Evolutionary conservation across 2,329 filamentous ascomycete genomes (phyloP).

Genomic region (Aspergillus sojae): DNA sequence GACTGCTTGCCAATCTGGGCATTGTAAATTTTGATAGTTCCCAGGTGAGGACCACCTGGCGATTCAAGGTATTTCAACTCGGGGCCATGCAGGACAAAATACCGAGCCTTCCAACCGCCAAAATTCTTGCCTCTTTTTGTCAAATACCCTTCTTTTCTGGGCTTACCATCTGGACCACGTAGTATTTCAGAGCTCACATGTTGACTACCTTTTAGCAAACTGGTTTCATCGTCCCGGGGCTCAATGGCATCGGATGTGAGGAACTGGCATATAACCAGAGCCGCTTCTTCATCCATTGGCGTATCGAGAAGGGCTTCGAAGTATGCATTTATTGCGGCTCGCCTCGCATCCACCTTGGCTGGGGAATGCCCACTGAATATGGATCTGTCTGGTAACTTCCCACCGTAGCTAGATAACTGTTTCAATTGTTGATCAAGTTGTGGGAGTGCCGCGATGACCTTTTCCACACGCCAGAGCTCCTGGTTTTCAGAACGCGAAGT

Average conservation of each 20-base stretch:
- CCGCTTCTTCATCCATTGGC: conserved; percentile 74
- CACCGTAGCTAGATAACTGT: conserved; percentile 70
- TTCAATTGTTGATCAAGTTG: conserved; percentile 81
- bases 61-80: conserved; percentile 88
- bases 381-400: conserved; percentile 77
- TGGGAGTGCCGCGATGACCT: conserved; percentile 79
- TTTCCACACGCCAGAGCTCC: conserved; percentile 93
- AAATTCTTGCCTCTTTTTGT: conserved; percentile 99
- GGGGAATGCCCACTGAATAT: conserved; percentile 92
- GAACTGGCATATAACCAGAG: conserved; percentile 82
- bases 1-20: conserved; percentile 95
- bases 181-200: conserved; percentile 35
- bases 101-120: conserved; percentile 92
- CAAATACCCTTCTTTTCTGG: conserved; percentile 82
- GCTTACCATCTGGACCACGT: conserved; percentile 64
- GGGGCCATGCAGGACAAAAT: conserved; percentile 69
- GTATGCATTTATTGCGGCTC: conserved; percentile 78
- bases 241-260: conserved; percentile 69
- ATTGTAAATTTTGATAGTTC: conserved; percentile 86
- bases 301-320: conserved; percentile 84
- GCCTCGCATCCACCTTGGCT: conserved; percentile 85
- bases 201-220: conserved; percentile 46
- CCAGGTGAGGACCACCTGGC: conserved; percentile 84
- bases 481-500: conserved; percentile 65
- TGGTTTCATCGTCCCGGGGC: conserved; percentile 55